Evolutionary conservation across 2,329 filamentous ascomycete species (phyloP).

Genomic region (Mariannaea sp.): DNA sequence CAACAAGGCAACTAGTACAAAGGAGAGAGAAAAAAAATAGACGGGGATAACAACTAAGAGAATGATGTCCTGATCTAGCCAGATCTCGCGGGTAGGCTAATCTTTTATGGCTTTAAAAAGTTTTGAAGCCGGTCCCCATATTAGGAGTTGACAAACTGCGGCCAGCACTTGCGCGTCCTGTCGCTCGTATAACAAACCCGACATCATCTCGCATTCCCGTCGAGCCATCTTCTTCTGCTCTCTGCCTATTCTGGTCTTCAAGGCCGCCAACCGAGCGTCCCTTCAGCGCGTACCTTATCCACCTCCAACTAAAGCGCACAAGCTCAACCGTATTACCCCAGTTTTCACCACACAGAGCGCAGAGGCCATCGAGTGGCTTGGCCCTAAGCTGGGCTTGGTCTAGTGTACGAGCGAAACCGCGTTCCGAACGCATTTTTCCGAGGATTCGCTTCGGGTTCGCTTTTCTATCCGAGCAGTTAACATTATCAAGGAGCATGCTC

Average conservation of each 20-base stretch:
- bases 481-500: conserved; percentile 11
- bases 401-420: conserved; percentile 33
- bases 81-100: background rate
- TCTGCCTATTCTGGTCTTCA: background rate
- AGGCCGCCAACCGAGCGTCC: background rate
- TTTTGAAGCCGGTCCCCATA: background rate
- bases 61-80: background rate
- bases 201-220: conserved; percentile 9
- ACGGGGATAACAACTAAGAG: no score
- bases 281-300: no score
- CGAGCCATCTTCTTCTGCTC: background rate
- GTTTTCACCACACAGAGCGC: conserved; percentile 5
- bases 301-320: background rate
- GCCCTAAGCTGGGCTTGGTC: background rate
- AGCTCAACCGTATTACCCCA: background rate
- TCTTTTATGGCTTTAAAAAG: background rate
- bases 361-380: conserved; percentile 12
- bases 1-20: no score
- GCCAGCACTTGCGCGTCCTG: background rate
- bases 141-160: no score
- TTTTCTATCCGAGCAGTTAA: conserved; percentile 10
- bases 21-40: background rate
- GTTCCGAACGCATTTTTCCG: conserved; percentile 23
- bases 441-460: conserved; percentile 31
- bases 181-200: conserved; percentile 2